Base-by-base conservation (phyloP, 2,329 filamentous ascomycete genomes). In the Aureobasidium sp. region DNA sequence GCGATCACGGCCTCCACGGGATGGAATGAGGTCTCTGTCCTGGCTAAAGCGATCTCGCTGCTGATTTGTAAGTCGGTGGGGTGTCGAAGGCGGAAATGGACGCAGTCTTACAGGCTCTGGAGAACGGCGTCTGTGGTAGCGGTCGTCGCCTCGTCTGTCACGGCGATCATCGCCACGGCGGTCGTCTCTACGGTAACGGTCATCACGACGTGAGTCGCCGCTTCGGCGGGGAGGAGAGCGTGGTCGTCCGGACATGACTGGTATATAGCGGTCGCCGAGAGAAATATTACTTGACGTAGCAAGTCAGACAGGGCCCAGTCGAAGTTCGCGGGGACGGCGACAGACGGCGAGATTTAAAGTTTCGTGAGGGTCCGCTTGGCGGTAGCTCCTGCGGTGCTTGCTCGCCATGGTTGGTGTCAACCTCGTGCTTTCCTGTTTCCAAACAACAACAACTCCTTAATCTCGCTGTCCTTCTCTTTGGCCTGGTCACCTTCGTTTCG, bases 1-100 rank as follows among this genome's bases (percentile, higher is more conserved):
- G 10, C 63, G 57, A 64, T 89, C 86, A 69, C 82, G 75, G 50
- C 85, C 67, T 79, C 81, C 66, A 85, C 83, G 69, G 89, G 42
- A 48, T 21, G 21, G 21, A 83, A 74, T 84, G 79, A 67, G 78
- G 66, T 85, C 83, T 66, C 83, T 83, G 65, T 57, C 53, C 41
- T 57, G 53, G 39, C 53, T 57, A 32, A 27, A 57, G 11, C 53
- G 53, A 30, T 84, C 77, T 70, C 80, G 79, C 83, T 87, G 81
- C 58, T 67, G 44, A 64, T 67, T 61, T 50, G 59, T 58, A 47
- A 64, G 66, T 34, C 74, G 85, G 68, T 82, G 79, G 71, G 71
- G 68, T 64, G 54, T 71, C 27, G 21, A 5, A 10, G 27, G 29
- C 3, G 29, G 3, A 27, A 15, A 10, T 32, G 29, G 37, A 15